Evolutionary conservation across 306 rosid species (phyloP).

Genomic region (Erythrophleum fordii): DNA sequence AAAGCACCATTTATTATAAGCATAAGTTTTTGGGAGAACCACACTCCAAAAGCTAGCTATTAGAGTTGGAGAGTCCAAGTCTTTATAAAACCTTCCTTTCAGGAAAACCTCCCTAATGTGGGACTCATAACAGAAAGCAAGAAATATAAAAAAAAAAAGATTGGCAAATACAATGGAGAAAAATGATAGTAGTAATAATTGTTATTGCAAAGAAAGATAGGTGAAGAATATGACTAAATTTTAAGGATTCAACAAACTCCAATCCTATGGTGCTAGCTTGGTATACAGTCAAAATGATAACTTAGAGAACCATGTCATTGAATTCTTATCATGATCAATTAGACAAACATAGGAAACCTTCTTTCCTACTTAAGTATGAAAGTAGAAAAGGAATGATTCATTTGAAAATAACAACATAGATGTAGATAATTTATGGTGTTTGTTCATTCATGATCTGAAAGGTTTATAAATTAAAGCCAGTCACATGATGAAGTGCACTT

Average conservation of each 20-base stretch:
- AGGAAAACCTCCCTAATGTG: too few species aligned
- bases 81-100: too few species aligned
- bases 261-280: conserved; percentile 8
- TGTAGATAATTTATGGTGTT: not conserved
- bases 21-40: too few species aligned
- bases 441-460: conserved; percentile 5
- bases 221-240: not conserved
- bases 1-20: too few species aligned
- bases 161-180: not conserved
- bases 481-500: not conserved
- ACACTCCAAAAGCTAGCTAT: too few species aligned
- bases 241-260: not conserved
- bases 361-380: not conserved
- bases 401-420: not conserved
- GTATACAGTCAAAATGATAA: conserved; percentile 5
- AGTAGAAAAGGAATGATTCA: not conserved
- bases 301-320: not conserved
- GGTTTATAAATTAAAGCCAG: not conserved
- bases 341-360: not conserved
- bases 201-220: not conserved
- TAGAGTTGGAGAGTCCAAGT: too few species aligned
- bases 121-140: too few species aligned
- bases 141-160: not conserved
- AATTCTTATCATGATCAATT: conserved; percentile 8
- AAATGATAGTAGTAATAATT: not conserved